Evolutionary conservation across 2,329 filamentous ascomycete species (phyloP).

Genomic region (Neophaeococcomyces aloes): DNA sequence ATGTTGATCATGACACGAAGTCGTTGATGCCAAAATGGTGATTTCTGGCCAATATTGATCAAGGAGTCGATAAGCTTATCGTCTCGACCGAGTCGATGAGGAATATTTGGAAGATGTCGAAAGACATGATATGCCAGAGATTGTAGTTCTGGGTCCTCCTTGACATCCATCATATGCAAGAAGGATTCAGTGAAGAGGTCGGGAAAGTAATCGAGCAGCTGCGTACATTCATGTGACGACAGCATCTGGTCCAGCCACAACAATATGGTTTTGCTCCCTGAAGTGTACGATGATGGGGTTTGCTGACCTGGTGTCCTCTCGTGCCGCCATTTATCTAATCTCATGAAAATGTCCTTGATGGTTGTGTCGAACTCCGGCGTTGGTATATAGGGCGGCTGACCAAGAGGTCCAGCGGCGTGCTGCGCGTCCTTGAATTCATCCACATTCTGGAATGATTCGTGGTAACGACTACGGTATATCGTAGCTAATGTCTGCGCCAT

Average conservation of each 20-base stretch:
- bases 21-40: slow-evolving; percentile 88
- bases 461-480: slow-evolving; percentile 83
- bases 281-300: slow-evolving; percentile 87
- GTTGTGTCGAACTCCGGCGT: slow-evolving; percentile 61
- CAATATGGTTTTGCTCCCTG: slow-evolving; percentile 88
- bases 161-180: slow-evolving; percentile 99
- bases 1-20: slow-evolving; percentile 93
- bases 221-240: slow-evolving; percentile 83
- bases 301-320: slow-evolving; percentile 80
- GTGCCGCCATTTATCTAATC: slow-evolving; percentile 77
- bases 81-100: slow-evolving; percentile 78
- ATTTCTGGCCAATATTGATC: slow-evolving; percentile 75
- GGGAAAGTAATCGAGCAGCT: slow-evolving; percentile 84
- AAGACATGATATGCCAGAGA: slow-evolving; percentile 93
- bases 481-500: slow-evolving; percentile 82
- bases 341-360: slow-evolving; percentile 63
- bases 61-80: slow-evolving; percentile 72
- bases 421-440: slow-evolving; percentile 64
- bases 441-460: slow-evolving; percentile 84
- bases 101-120: slow-evolving; percentile 88
- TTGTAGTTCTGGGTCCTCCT: slow-evolving; percentile 93
- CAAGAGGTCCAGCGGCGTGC: slow-evolving; percentile 68
- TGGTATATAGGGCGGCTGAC: slow-evolving; percentile 72
- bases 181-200: slow-evolving; percentile 82
- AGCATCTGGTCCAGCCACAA: slow-evolving; percentile 90